Evolutionary conservation across 192 early-diverging fungal genomes (phyloP).

Genomic region (Allomyces javanicus): DNA sequence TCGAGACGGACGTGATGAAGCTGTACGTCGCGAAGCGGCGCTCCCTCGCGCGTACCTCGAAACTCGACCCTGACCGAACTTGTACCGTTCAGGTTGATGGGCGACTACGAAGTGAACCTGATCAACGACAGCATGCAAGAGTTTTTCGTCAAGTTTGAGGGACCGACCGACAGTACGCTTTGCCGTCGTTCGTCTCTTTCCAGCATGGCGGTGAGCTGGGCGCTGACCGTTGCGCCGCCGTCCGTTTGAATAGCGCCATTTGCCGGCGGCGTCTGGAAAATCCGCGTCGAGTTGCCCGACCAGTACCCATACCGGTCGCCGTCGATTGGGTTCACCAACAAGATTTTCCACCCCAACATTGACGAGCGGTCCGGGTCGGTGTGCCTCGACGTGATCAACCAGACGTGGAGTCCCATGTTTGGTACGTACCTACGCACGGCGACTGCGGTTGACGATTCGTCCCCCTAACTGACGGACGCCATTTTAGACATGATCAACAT

Average conservation of each 20-base stretch:
- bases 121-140: slow-evolving; percentile 99
- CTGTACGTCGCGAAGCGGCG: slow-evolving; percentile 17
- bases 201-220: no score
- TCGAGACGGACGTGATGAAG: slow-evolving; percentile 98
- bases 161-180: slow-evolving; percentile 77
- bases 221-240: no score
- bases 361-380: slow-evolving; percentile 96
- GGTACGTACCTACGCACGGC: no score
- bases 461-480: no score
- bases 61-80: no score
- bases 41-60: no score
- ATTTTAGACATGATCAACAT: slow-evolving; percentile 98
- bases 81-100: slow-evolving; percentile 44
- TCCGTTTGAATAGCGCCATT: slow-evolving; percentile 55
- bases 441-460: no score
- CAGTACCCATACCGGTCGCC: slow-evolving; percentile 98
- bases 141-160: slow-evolving; percentile 82
- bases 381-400: slow-evolving; percentile 98
- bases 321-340: slow-evolving; percentile 98
- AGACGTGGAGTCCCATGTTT: slow-evolving; percentile 99
- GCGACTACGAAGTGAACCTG: slow-evolving; percentile 95
- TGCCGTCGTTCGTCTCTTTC: no score
- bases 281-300: slow-evolving; percentile 96
- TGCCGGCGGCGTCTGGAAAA: slow-evolving; percentile 82
- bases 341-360: slow-evolving; percentile 98